A percentile compares a stretch with the other conserved stretches of the same genome.
These are phyloP conservation scores for Blastobotrys terrestris DNA, from an alignment of 805 yeast genomes.

Conservation along the genomic window DNA sequence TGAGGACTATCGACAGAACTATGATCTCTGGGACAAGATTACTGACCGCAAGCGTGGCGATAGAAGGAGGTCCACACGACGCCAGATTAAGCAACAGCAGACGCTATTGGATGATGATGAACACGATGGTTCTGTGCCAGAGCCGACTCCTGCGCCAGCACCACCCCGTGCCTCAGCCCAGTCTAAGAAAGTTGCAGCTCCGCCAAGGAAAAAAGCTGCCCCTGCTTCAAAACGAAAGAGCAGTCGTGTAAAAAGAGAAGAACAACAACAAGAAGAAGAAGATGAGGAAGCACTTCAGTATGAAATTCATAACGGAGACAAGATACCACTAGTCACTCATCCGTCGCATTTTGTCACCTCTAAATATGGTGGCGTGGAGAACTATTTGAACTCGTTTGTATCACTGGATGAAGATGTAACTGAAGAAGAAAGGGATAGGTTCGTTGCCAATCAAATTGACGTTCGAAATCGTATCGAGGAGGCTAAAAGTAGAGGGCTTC, in stretches of 20 bases:
- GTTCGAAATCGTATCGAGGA: constrained; percentile 40
- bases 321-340: constrained; percentile 46
- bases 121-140: not conserved
- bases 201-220: not conserved
- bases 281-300: constrained; percentile 7
- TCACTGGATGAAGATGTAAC: constrained; percentile 57
- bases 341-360: constrained; percentile 46
- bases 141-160: no score
- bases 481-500: constrained; percentile 37
- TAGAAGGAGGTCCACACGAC: constrained; percentile 26
- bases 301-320: constrained; percentile 8
- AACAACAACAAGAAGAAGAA: constrained; percentile 2
- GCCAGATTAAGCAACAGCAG: constrained; percentile 21
- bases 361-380: constrained; percentile 36
- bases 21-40: constrained; percentile 37
- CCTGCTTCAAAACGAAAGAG: not conserved
- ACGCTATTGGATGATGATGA: constrained; percentile 6
- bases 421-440: constrained; percentile 53
- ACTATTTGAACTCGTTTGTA: constrained; percentile 49
- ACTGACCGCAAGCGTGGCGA: constrained; percentile 23
- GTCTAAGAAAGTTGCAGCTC: not conserved
- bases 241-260: not conserved
- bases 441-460: constrained; percentile 46
- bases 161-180: no score
- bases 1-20: constrained; percentile 24